phyloP scores from a whole-genome alignment of 495 filamentous ascomycete species.

The Penicillium pancosmium region DNA sequence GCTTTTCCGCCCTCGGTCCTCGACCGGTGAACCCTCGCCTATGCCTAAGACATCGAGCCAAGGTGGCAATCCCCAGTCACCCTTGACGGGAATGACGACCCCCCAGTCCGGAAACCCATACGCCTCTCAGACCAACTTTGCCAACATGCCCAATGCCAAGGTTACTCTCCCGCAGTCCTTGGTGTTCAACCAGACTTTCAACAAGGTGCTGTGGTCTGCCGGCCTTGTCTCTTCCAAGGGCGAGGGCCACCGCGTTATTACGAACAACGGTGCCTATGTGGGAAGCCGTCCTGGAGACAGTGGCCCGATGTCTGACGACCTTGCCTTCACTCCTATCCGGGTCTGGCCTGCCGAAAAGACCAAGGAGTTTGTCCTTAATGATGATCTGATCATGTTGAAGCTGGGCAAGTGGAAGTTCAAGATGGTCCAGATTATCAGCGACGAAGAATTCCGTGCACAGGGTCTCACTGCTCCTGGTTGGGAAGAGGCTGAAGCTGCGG shows the following conservation, averaged over 20 bases:
- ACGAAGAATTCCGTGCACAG: slow-evolving; percentile 62
- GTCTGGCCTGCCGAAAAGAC: slow-evolving; percentile 60
- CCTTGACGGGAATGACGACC: slow-evolving; percentile 30
- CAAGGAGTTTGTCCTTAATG: slow-evolving; percentile 63
- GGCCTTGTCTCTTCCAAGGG: slow-evolving; percentile 65
- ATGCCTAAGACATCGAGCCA: slow-evolving; percentile 32
- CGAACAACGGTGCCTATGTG: slow-evolving; percentile 63
- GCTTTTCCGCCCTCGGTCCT: slow-evolving; percentile 53
- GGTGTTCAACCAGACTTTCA: slow-evolving; percentile 61
- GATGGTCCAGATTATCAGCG: slow-evolving; percentile 69
- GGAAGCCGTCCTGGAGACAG: slow-evolving; percentile 59
- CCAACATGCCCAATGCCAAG: slow-evolving; percentile 52
- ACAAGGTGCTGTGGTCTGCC: slow-evolving; percentile 65
- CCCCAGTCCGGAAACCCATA: slow-evolving; percentile 44
- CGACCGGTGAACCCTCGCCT: slow-evolving; percentile 44
- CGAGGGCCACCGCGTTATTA: slow-evolving; percentile 68
- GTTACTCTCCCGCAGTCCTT: slow-evolving; percentile 69
- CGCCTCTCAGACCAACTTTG: slow-evolving; percentile 47
- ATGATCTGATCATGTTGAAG: slow-evolving; percentile 66
- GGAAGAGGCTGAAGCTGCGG: slow-evolving; percentile 22
- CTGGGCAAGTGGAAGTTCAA: slow-evolving; percentile 81
- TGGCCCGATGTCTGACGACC: slow-evolving; percentile 55
- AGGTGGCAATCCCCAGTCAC: slow-evolving; percentile 22
- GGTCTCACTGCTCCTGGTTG: slow-evolving; percentile 50
- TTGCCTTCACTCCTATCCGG: slow-evolving; percentile 66